phyloP scores from a whole-genome alignment of 768 basidiomycete genomes.

The Collybiopsis confluens region DNA sequence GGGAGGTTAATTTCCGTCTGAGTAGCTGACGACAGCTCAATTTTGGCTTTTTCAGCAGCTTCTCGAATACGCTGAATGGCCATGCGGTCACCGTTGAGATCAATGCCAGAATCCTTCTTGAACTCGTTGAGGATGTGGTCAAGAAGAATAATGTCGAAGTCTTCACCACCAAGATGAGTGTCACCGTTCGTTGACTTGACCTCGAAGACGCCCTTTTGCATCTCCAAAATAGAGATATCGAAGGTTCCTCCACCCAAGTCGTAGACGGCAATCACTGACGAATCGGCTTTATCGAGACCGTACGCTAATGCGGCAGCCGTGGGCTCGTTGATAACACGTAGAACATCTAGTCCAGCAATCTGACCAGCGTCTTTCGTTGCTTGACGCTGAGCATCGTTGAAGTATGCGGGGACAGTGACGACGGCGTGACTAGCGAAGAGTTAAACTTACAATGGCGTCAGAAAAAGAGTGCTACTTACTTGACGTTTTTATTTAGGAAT shows the following conservation, averaged over 20 bases:
- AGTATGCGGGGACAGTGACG: slow-evolving; percentile 96
- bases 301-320: slow-evolving; percentile 98
- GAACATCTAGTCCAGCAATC: slow-evolving; percentile 95
- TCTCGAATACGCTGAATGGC: slow-evolving; percentile 99
- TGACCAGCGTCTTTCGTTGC: slow-evolving; percentile 97
- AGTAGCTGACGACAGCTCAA: slow-evolving; percentile 89
- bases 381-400: slow-evolving; percentile 99
- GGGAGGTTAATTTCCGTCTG: slow-evolving; percentile 97
- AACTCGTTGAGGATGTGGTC: slow-evolving; percentile 84
- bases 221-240: slow-evolving; percentile 98
- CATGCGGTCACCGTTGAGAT: slow-evolving; percentile 85
- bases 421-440: slow-evolving; percentile 63
- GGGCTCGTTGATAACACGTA: slow-evolving; percentile 98
- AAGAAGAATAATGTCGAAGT: slow-evolving; percentile 91
- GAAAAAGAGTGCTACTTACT: slow-evolving; percentile 52
- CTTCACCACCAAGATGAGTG: slow-evolving; percentile 94
- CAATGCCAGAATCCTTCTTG: slow-evolving; percentile 87
- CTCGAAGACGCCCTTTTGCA: slow-evolving; percentile 99
- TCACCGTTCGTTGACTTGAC: slow-evolving; percentile 99
- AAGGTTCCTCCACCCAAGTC: slow-evolving; percentile 98
- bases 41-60: slow-evolving; percentile 99
- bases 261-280: slow-evolving; percentile 93
- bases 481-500: slow-evolving; percentile 88
- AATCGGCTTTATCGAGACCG: slow-evolving; percentile 86
- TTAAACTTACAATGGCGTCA: slow-evolving; percentile 1